These are phyloP conservation scores for Kockovaella imperatae DNA, from an alignment of 768 basidiomycete genomes.

Conservation along the genomic window DNA sequence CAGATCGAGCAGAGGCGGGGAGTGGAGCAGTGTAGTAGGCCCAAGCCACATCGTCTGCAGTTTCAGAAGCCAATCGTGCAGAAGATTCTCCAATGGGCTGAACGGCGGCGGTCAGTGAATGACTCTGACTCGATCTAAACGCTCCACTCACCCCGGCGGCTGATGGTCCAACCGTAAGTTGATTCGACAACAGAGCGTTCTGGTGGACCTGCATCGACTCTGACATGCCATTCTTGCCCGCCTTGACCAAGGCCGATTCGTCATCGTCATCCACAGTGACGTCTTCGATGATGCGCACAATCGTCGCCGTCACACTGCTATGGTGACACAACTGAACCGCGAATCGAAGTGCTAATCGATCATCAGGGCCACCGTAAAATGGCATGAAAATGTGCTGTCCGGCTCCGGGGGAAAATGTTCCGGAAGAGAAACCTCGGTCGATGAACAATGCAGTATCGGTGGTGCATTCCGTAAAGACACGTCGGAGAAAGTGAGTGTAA, in stretches of 20 bases:
- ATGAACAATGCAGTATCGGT: slow-evolving; percentile 78
- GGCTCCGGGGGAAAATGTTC: slow-evolving; percentile 34
- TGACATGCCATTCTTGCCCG: slow-evolving; percentile 8
- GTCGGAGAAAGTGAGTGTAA: slow-evolving; percentile 77
- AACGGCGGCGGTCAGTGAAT: no score
- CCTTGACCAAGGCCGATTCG: not conserved
- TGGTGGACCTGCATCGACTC: slow-evolving; percentile 33
- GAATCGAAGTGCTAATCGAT: slow-evolving; percentile 72
- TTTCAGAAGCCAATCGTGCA: slow-evolving; percentile 63
- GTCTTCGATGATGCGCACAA: slow-evolving; percentile 53
- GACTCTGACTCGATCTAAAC: no score
- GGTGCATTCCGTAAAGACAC: slow-evolving; percentile 64
- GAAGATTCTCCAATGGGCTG: no score
- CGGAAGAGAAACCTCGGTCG: slow-evolving; percentile 56
- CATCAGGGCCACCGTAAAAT: slow-evolving; percentile 92
- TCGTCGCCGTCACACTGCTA: slow-evolving; percentile 62
- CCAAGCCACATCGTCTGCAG: slow-evolving; percentile 77
- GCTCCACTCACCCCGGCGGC: no score
- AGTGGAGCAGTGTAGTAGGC: slow-evolving; percentile 51
- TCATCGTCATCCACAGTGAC: slow-evolving; percentile 14
- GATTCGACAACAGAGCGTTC: slow-evolving; percentile 34
- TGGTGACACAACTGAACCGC: slow-evolving; percentile 72
- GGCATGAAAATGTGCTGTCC: slow-evolving; percentile 69
- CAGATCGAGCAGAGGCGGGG: slow-evolving; percentile 12
- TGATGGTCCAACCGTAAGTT: slow-evolving; percentile 25